A percentile compares a stretch with the other conserved stretches of the same genome.
Conservation (phyloP, 257 asterid species). For the Knoxia roxburghii region DNA sequence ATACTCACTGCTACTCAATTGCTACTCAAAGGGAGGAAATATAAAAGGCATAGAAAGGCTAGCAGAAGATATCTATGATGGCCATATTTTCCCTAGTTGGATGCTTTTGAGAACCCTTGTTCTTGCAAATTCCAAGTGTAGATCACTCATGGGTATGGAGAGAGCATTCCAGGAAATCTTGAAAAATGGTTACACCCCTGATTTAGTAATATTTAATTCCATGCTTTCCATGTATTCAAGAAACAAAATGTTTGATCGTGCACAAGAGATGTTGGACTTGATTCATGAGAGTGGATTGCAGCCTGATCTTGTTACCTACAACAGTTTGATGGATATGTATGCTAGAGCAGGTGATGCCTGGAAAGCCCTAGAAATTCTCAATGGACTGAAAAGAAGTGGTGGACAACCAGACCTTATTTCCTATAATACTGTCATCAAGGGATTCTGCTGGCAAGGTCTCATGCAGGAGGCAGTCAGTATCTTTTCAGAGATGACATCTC, state of each 20-base stretch:
- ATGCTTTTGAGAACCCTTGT: conserved; percentile 74
- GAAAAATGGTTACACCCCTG: conserved; percentile 76
- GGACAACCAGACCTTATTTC: conserved; percentile 85
- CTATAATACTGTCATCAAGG: conserved; percentile 87
- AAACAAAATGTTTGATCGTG: conserved; percentile 75
- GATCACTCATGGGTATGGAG: conserved; percentile 75
- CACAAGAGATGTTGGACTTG: conserved; percentile 56
- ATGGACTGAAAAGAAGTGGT: conserved; percentile 43
- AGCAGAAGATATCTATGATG: conserved; percentile 71
- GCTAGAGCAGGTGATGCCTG: conserved; percentile 93
- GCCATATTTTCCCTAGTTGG: conserved; percentile 90
- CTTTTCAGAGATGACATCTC: conserved; percentile 64
- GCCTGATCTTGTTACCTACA: conserved; percentile 82
- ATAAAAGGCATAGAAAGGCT: conserved; percentile 68
- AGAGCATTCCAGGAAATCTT: conserved; percentile 79
- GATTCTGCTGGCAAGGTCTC: conserved; percentile 88
- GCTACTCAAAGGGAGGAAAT: conserved; percentile 81
- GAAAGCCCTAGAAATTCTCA: conserved; percentile 90
- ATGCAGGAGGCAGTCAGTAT: conserved; percentile 78
- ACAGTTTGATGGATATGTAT: conserved; percentile 90
- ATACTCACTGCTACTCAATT: conserved; percentile 70
- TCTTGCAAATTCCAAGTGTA: conserved; percentile 74
- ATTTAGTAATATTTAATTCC: conserved; percentile 68
- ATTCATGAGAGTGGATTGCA: conserved; percentile 60
- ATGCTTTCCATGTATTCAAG: conserved; percentile 74